These are phyloP conservation scores for Scutellaria barbata DNA, from an alignment of 257 asterid species.

Conservation along the genomic window DNA sequence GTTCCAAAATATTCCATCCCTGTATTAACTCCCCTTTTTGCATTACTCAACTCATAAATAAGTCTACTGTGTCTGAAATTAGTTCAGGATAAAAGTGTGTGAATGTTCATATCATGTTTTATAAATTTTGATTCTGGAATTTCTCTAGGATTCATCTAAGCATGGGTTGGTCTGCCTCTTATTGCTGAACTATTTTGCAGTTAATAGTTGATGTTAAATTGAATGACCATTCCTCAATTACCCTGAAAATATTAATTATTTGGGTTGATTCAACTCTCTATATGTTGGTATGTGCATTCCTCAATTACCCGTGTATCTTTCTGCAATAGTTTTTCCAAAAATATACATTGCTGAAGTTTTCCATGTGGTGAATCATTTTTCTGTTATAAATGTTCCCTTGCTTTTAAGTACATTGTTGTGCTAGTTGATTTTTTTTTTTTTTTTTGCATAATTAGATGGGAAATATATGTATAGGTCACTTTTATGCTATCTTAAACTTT, in stretches of 20 bases:
- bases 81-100: not conserved
- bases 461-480: no score
- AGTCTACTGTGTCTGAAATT: not conserved
- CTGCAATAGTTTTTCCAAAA: not conserved
- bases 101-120: not conserved
- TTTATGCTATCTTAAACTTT: not conserved
- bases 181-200: not conserved
- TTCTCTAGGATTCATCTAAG: not conserved
- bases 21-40: not conserved
- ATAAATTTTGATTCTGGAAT: not conserved
- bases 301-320: slow-evolving; percentile 4
- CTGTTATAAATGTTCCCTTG: not conserved
- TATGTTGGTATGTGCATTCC: not conserved
- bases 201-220: slow-evolving; percentile 11
- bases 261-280: not conserved
- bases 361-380: slow-evolving; percentile 5
- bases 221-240: not conserved
- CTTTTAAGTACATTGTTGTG: not conserved
- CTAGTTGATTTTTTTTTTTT: not conserved
- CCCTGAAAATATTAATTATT: not conserved
- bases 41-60: not conserved
- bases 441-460: not conserved
- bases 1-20: no score
- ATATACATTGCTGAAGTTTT: not conserved
- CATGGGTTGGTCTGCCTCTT: not conserved